phyloP scores from a whole-genome alignment of 495 filamentous ascomycete genomes.

The Evansstolkia leycettana region DNA sequence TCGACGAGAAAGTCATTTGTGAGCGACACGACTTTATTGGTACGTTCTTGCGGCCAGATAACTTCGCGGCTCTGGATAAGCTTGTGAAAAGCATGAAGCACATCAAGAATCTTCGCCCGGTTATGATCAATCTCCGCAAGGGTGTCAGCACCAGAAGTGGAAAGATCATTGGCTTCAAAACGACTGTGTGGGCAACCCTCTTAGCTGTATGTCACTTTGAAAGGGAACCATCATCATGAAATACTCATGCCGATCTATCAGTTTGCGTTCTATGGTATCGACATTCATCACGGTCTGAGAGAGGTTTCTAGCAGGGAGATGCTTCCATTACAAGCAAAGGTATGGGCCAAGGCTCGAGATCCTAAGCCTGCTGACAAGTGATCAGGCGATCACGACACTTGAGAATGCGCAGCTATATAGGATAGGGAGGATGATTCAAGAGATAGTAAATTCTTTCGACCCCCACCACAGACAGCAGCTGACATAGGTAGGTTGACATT shows the following conservation, averaged over 20 bases:
- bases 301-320: conserved; percentile 45
- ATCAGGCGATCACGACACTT: conserved; percentile 28
- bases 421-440: conserved; percentile 57
- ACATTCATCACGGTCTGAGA: conserved; percentile 51
- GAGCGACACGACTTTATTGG: conserved; percentile 61
- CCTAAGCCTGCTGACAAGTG: conserved; percentile 4
- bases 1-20: conserved; percentile 53
- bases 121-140: conserved; percentile 61
- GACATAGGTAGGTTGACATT: conserved; percentile 57
- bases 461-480: conserved; percentile 2
- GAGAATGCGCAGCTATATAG: conserved; percentile 41
- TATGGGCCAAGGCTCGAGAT: conserved; percentile 11
- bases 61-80: conserved; percentile 39
- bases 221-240: background rate
- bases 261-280: conserved; percentile 56
- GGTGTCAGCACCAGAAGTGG: conserved; percentile 55
- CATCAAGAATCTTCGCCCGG: conserved; percentile 66
- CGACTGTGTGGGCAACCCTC: conserved; percentile 60
- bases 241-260: conserved; percentile 8
- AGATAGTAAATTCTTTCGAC: conserved; percentile 31
- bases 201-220: conserved; percentile 27
- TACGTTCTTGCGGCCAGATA: conserved; percentile 59
- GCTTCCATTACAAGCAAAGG: conserved; percentile 47
- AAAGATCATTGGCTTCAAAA: conserved; percentile 43
- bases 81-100: conserved; percentile 55